A percentile compares a stretch with the other conserved stretches of the same genome.
These are phyloP conservation scores for Fistulinella prunicolor DNA, from an alignment of 768 basidiomycete species.

Conservation along the genomic window DNA sequence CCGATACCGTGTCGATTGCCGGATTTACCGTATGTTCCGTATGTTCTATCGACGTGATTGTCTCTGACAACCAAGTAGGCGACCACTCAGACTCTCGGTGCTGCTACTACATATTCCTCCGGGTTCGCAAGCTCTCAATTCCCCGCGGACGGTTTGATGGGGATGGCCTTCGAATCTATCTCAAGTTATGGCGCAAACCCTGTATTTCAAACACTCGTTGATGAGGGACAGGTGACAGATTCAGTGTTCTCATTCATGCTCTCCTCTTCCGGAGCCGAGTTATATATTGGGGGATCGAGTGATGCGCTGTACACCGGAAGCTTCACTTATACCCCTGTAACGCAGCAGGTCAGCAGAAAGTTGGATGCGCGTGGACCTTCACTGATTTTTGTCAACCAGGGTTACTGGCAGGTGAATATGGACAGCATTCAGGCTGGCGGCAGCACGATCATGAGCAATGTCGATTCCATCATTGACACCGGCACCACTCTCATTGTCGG, in stretches of 20 bases:
- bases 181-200: constrained; percentile 24
- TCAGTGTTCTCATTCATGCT: constrained; percentile 50
- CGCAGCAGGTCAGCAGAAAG: constrained; percentile 9
- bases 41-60: background rate
- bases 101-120: constrained; percentile 5
- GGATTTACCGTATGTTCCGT: constrained; percentile 2
- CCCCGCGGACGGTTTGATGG: constrained; percentile 20
- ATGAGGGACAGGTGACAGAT: constrained; percentile 30
- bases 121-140: background rate
- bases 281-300: constrained; percentile 41
- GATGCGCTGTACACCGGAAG: constrained; percentile 32
- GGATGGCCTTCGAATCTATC: constrained; percentile 31
- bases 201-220: constrained; percentile 30
- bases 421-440: background rate
- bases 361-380: background rate
- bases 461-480: constrained; percentile 5
- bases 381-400: constrained; percentile 2
- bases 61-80: constrained; percentile 8
- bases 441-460: background rate
- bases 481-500: constrained; percentile 12
- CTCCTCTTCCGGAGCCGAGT: constrained; percentile 32
- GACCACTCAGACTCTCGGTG: constrained; percentile 9
- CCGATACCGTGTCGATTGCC: constrained; percentile 25
- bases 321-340: constrained; percentile 32
- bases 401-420: background rate